phyloP scores from a whole-genome alignment of 192 early-diverging fungal genomes.

The Linnemannia elongata region DNA sequence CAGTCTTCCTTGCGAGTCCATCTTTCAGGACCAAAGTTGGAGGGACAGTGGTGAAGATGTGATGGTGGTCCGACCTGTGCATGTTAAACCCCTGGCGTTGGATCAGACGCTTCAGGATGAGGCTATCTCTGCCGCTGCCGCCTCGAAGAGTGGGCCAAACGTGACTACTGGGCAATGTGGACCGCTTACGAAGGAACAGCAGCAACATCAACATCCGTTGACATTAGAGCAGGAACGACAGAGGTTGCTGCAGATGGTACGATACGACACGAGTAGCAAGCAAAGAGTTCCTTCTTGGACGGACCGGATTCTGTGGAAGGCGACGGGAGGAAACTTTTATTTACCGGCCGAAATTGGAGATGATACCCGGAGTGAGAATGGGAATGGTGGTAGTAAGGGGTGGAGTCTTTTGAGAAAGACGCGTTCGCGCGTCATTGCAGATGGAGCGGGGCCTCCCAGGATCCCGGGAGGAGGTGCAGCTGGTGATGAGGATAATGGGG shows the following conservation, averaged over 20 bases:
- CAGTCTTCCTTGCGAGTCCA: neutral
- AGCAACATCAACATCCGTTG: neutral
- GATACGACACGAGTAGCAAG: constrained; percentile 61
- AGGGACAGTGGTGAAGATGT: neutral
- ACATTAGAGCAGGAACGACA: neutral
- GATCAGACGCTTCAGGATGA: neutral
- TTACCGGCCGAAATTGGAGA: constrained; percentile 45
- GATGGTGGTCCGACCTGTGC: neutral
- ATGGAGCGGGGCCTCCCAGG: neutral
- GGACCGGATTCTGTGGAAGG: constrained; percentile 62
- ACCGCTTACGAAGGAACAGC: neutral
- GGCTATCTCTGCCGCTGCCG: neutral
- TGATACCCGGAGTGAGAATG: constrained; percentile 26
- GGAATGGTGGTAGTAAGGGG: constrained; percentile 1
- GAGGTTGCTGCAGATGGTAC: neutral
- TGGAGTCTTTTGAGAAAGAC: constrained; percentile 44
- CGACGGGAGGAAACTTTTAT: constrained; percentile 47
- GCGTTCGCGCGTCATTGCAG: neutral
- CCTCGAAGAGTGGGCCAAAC: neutral
- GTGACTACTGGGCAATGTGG: neutral
- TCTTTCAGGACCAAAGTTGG: neutral
- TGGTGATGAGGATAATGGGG: neutral
- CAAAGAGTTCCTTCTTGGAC: constrained; percentile 66
- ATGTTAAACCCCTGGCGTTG: neutral
- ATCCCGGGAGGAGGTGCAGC: neutral